Percentiles rank a stretch among this genome's conserved stretches.
These are phyloP conservation scores for Cichorium intybus DNA, from an alignment of 140 eudicot species.

Conservation along the genomic window DNA sequence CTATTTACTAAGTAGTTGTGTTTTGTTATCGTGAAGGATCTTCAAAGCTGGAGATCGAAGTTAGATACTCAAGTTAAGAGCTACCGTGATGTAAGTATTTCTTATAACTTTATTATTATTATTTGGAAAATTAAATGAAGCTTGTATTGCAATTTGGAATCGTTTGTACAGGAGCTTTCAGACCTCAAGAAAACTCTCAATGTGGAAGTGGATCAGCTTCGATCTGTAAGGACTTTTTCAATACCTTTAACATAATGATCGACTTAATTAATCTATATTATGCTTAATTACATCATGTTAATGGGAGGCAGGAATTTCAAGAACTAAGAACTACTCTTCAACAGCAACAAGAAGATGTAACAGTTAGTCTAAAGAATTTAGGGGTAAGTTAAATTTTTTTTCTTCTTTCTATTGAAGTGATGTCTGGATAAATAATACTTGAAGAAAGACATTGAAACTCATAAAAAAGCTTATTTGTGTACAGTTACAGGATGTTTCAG, in stretches of 20 bases:
- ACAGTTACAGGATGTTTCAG: conserved; percentile 68
- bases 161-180: conserved; percentile 67
- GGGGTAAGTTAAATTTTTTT: conserved; percentile 48
- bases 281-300: not conserved
- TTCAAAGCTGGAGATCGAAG: conserved; percentile 83
- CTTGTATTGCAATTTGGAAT: conserved; percentile 4
- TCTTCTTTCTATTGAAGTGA: not conserved
- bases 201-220: conserved; percentile 90
- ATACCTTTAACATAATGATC: conserved; percentile 1
- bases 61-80: conserved; percentile 74
- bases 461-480: conserved; percentile 1
- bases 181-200: conserved; percentile 81
- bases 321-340: conserved; percentile 83
- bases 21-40: conserved; percentile 42
- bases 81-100: conserved; percentile 75
- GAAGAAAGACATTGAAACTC: too few relatives aligned
- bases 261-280: not conserved
- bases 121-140: conserved; percentile 9
- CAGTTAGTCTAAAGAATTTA: conserved; percentile 64
- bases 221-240: conserved; percentile 50
- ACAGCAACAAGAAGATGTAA: conserved; percentile 94
- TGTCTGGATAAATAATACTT: not conserved
- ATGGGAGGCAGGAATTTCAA: conserved; percentile 70
- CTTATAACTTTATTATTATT: not conserved
- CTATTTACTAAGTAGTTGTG: not conserved